Conservation (phyloP, 208 protist genomes). For the Dictyostelium gargantuum region DNA sequence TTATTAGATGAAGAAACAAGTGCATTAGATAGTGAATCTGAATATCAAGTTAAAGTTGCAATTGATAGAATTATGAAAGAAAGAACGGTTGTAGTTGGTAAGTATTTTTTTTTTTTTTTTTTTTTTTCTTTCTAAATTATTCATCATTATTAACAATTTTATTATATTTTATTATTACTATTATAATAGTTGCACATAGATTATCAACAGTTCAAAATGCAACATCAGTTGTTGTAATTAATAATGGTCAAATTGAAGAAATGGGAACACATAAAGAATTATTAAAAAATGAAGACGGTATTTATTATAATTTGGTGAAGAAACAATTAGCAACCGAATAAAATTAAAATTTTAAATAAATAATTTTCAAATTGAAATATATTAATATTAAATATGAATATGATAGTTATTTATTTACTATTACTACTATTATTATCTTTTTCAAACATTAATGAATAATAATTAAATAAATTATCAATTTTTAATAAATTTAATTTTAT, state of each 20-base stretch:
- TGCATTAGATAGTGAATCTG: conserved; percentile 84
- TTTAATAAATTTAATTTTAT: neutral
- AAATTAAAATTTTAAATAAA: no score
- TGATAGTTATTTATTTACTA: no score
- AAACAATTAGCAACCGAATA: conserved; percentile 32
- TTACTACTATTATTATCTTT: no score
- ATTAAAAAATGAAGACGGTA: conserved; percentile 26
- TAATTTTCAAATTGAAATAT: no score
- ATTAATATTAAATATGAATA: no score
- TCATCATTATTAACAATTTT: no score
- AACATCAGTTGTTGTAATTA: conserved; percentile 14
- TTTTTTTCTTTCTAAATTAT: no score
- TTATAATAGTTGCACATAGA: conserved; percentile 95
- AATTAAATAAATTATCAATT: neutral
- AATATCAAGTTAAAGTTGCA: conserved; percentile 80
- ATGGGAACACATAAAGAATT: conserved; percentile 50
- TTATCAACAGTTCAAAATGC: conserved; percentile 87
- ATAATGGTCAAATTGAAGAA: conserved; percentile 55
- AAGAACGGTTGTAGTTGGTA: conserved; percentile 90
- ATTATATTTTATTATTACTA: no score
- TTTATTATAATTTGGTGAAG: conserved; percentile 56
- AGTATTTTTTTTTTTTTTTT: no score
- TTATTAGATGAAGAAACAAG: conserved; percentile 83
- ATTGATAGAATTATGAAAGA: conserved; percentile 83
- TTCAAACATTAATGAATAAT: neutral